These are phyloP conservation scores for Reutealis trisperma DNA, from an alignment of 345 rosid genomes.

Conservation along the genomic window DNA sequence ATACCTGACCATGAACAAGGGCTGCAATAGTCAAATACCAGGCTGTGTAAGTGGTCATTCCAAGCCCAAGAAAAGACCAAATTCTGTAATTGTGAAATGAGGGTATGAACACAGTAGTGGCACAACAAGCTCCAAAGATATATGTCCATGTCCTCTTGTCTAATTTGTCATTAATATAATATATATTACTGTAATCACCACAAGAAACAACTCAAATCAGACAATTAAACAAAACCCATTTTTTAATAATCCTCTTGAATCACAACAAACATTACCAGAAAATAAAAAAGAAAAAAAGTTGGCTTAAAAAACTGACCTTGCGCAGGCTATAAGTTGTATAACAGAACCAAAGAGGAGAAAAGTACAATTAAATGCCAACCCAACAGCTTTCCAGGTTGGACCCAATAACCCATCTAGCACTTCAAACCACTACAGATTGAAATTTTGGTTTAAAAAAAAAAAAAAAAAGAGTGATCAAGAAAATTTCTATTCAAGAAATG, in stretches of 20 bases:
- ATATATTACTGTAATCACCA: conserved; percentile 59
- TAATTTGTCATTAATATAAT: conserved; percentile 69
- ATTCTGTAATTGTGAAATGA: conserved; percentile 83
- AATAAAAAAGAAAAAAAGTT: neutral
- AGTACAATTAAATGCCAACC: conserved; percentile 81
- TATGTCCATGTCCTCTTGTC: conserved; percentile 96
- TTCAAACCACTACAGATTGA: conserved; percentile 71
- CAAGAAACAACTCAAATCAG: conserved; percentile 8
- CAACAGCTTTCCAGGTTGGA: conserved; percentile 76
- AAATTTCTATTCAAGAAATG: neutral
- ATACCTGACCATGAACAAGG: conserved; percentile 68
- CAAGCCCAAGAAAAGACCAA: conserved; percentile 86
- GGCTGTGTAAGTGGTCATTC: conserved; percentile 89
- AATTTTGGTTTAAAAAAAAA: neutral
- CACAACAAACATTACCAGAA: neutral
- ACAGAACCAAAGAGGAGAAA: conserved; percentile 88
- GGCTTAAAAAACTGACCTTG: conserved; percentile 43
- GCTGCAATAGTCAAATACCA: conserved; percentile 77
- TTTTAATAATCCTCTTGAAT: neutral
- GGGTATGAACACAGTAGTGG: conserved; percentile 75
- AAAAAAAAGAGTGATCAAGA: neutral
- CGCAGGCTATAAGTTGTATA: conserved; percentile 84
- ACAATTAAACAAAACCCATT: conserved; percentile 12
- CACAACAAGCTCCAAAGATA: conserved; percentile 90
- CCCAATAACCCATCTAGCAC: conserved; percentile 83